Percentiles rank a stretch among this genome's conserved stretches.
Conservation (phyloP, 371 early-diverging fungal species). For the Mortierella sp. region DNA sequence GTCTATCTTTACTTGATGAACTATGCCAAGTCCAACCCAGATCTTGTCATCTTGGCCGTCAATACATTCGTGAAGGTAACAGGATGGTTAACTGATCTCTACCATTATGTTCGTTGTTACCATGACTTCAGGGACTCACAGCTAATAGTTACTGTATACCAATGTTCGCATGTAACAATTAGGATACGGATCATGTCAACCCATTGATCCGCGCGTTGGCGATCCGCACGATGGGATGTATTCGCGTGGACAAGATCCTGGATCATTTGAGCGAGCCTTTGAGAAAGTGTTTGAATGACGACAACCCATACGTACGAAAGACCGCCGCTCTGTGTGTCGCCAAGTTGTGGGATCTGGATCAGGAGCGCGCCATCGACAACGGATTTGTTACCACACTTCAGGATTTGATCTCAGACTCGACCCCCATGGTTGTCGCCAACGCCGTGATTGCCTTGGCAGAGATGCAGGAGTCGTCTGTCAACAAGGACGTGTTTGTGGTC, state of each 20-base stretch:
- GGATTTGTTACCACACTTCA: constrained; percentile 89
- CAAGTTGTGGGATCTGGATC: constrained; percentile 87
- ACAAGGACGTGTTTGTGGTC: constrained; percentile 81
- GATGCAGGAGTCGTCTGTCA: constrained; percentile 88
- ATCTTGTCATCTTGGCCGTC: constrained; percentile 90
- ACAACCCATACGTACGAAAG: constrained; percentile 83
- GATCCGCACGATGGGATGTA: constrained; percentile 92
- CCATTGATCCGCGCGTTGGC: constrained; percentile 96
- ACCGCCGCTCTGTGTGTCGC: constrained; percentile 77
- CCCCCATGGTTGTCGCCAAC: constrained; percentile 97
- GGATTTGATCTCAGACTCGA: constrained; percentile 92
- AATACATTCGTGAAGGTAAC: constrained; percentile 75
- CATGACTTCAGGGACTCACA: not conserved
- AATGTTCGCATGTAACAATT: not conserved
- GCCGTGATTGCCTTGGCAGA: constrained; percentile 95
- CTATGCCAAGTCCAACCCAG: constrained; percentile 88
- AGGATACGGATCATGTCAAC: constrained; percentile 96
- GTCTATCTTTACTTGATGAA: constrained; percentile 92
- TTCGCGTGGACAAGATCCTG: constrained; percentile 82
- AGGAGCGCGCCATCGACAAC: constrained; percentile 80
- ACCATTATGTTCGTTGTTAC: not conserved
- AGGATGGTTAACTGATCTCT: not conserved
- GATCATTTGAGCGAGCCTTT: constrained; percentile 91
- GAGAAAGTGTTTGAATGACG: constrained; percentile 85
- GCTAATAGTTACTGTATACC: not conserved